A percentile compares a stretch with the other conserved stretches of the same genome.
Conservation (phyloP, 2,329 filamentous ascomycete genomes). For the Myriosclerotinia duriaeana region DNA sequence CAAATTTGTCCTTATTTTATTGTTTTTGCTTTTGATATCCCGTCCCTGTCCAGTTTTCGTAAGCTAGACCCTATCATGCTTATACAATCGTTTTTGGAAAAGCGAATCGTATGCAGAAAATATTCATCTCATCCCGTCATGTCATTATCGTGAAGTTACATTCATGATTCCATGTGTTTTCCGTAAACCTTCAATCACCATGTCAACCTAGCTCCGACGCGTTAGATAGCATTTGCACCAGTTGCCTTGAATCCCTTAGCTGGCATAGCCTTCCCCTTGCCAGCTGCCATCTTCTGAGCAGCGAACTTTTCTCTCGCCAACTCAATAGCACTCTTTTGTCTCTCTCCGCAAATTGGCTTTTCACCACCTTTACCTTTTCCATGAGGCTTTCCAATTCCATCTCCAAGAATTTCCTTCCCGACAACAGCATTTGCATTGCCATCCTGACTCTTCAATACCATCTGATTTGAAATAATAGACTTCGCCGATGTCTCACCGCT, state of each 20-base stretch:
- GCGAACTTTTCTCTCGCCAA: constrained; percentile 39
- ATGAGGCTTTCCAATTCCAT: constrained; percentile 15
- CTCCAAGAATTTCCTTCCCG: constrained; percentile 8
- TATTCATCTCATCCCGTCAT: neutral
- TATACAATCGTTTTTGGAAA: neutral
- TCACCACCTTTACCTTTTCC: constrained; percentile 22
- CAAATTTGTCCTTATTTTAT: neutral
- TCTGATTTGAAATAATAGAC: neutral
- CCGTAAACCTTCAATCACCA: neutral
- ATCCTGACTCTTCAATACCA: constrained; percentile 19
- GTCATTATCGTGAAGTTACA: constrained; percentile 12
- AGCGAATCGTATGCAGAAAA: neutral
- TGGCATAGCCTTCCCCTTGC: constrained; percentile 20
- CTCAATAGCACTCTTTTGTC: constrained; percentile 37
- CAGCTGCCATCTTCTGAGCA: constrained; percentile 31
- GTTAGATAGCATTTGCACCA: constrained; percentile 23
- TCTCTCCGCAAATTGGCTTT: constrained; percentile 24
- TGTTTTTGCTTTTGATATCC: neutral
- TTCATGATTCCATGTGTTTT: constrained; percentile 7
- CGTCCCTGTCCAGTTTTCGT: neutral
- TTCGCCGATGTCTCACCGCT: constrained; percentile 9
- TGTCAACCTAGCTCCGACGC: neutral
- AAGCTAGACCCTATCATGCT: neutral
- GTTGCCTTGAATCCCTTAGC: constrained; percentile 26
- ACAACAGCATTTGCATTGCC: constrained; percentile 16